These are phyloP conservation scores for Apiospora malaysiana DNA, from an alignment of 2,329 filamentous ascomycete genomes.

Conservation along the genomic window DNA sequence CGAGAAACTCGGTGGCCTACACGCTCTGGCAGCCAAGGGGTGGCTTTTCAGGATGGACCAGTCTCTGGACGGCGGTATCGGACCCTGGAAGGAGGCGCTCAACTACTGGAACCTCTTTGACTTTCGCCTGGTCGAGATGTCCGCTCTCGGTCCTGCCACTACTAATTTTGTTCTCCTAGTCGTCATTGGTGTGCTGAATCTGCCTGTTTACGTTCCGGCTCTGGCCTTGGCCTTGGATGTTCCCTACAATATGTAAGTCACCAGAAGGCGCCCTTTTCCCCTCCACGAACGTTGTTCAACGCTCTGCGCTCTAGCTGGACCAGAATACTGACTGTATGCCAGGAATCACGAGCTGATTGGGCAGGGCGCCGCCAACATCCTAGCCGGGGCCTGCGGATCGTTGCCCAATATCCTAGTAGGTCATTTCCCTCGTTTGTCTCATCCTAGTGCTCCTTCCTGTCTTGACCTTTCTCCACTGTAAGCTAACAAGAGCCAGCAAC, in stretches of 20 bases:
- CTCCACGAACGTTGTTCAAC: neutral
- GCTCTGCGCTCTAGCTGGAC: no score
- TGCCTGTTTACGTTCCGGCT: neutral
- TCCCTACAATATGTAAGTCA: neutral
- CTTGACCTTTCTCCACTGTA: neutral
- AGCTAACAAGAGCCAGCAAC: neutral
- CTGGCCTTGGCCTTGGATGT: neutral
- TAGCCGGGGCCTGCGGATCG: neutral
- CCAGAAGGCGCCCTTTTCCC: neutral
- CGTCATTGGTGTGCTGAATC: conserved; percentile 5
- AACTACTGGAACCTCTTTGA: conserved; percentile 14
- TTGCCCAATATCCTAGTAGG: conserved; percentile 3
- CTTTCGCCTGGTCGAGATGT: neutral
- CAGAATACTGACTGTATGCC: neutral
- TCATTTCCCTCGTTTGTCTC: no score
- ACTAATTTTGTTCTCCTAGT: neutral
- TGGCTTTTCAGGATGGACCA: neutral
- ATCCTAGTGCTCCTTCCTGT: neutral
- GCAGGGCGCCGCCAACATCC: neutral
- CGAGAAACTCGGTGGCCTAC: neutral
- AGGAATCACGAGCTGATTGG: conserved; percentile 5
- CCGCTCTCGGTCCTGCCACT: neutral
- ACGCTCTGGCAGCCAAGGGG: neutral
- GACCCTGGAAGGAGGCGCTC: neutral
- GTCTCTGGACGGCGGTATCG: neutral